These are phyloP conservation scores for Aspergillus pseudoglaucus DNA, from an alignment of 2,329 filamentous ascomycete species.

Conservation along the genomic window DNA sequence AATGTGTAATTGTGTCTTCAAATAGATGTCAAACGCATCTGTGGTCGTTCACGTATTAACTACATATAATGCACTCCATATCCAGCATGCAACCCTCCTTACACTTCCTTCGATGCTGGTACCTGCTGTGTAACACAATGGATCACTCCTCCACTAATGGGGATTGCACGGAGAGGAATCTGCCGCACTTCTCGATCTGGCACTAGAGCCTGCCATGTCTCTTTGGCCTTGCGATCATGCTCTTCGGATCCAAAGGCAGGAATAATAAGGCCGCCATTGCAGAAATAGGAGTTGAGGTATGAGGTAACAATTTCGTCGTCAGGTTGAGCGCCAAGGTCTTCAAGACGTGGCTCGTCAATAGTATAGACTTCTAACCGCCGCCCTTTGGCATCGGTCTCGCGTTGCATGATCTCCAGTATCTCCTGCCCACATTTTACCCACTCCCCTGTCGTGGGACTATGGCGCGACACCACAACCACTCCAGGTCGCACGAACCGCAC, in stretches of 20 bases:
- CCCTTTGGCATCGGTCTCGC: conserved; percentile 17
- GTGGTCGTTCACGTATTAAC: too few species aligned
- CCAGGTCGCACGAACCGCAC: conserved; percentile 21
- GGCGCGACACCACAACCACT: conserved; percentile 16
- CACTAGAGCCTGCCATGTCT: conserved; percentile 14
- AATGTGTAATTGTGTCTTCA: too few species aligned
- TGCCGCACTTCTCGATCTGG: conserved; percentile 18
- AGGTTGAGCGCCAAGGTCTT: conserved; percentile 4
- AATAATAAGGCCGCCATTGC: conserved; percentile 23
- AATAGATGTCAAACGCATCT: too few species aligned
- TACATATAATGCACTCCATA: too few species aligned
- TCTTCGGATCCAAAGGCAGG: conserved; percentile 20
- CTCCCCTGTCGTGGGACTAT: conserved; percentile 3
- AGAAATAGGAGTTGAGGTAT: conserved; percentile 26
- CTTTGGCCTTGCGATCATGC: conserved; percentile 16
- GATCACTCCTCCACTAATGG: conserved; percentile 22
- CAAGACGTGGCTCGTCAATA: conserved; percentile 17
- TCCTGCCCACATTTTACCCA: conserved; percentile 16
- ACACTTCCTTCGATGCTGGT: too few species aligned
- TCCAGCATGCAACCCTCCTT: too few species aligned
- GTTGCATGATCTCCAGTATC: conserved; percentile 11
- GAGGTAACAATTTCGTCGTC: conserved; percentile 14
- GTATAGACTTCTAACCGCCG: conserved; percentile 15
- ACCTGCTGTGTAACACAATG: conserved; percentile 26
- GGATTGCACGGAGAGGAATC: conserved; percentile 20